Conservation (phyloP, 495 filamentous ascomycete species). For the Copromyces sp. region DNA sequence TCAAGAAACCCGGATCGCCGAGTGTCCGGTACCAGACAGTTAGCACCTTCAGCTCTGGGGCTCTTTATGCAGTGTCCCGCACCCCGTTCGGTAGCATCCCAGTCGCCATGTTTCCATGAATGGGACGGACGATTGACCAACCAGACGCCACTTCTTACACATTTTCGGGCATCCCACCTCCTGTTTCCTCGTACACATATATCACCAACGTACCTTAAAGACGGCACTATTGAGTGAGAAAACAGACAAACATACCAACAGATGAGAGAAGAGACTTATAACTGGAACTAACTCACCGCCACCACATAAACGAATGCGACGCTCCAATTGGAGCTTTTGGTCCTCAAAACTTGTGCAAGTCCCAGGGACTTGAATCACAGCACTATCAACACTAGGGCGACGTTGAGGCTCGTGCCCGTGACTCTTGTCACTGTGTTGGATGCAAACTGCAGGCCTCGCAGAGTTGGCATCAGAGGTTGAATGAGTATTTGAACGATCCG, state of each 20-base stretch:
- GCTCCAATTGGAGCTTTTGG: conserved; percentile 1
- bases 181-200: neutral
- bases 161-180: neutral
- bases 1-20: neutral
- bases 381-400: neutral
- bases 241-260: neutral
- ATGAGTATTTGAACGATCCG: neutral
- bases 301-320: conserved; percentile 21
- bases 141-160: neutral
- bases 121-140: neutral
- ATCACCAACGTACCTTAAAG: neutral
- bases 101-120: neutral
- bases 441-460: neutral
- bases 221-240: neutral
- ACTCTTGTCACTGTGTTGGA: neutral
- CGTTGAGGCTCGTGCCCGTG: neutral
- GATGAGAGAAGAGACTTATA: neutral
- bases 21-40: neutral
- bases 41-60: neutral
- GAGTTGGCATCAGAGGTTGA: neutral
- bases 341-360: neutral
- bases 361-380: neutral
- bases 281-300: conserved; percentile 5
- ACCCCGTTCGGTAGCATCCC: neutral
- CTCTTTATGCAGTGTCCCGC: neutral